Evolutionary conservation across 2,329 filamentous ascomycete genomes (phyloP).

Genomic region (Arachnomyces sp.): DNA sequence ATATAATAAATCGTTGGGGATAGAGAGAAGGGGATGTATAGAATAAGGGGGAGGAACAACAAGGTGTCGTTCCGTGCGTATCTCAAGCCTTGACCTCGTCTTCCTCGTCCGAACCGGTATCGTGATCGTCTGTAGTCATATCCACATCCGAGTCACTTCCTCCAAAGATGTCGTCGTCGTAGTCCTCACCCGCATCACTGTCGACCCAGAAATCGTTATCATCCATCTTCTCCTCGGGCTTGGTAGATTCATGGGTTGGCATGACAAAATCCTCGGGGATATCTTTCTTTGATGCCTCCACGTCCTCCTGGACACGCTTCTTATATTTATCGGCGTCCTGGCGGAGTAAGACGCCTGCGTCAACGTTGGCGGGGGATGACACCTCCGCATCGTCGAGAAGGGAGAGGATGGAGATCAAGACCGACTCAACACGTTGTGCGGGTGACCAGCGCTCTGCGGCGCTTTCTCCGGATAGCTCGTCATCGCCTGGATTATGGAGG

Average conservation of each 20-base stretch:
- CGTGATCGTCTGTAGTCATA: constrained; percentile 36
- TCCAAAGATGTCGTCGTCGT: constrained; percentile 71
- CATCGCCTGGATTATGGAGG: constrained; percentile 83
- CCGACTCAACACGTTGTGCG: constrained; percentile 86
- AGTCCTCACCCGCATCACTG: constrained; percentile 51
- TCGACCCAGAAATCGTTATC: constrained; percentile 73
- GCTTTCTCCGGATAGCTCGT: constrained; percentile 81
- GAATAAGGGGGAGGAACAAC: too few relatives aligned
- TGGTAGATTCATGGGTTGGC: constrained; percentile 64
- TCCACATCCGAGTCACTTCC: constrained; percentile 57
- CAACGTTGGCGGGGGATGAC: constrained; percentile 88
- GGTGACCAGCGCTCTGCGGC: constrained; percentile 93
- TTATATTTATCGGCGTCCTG: constrained; percentile 66
- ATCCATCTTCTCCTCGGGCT: constrained; percentile 50
- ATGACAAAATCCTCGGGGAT: constrained; percentile 74
- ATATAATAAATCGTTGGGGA: too few relatives aligned
- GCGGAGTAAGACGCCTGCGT: constrained; percentile 79
- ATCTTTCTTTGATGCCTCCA: constrained; percentile 66
- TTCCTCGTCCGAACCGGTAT: constrained; percentile 53
- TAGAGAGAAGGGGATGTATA: too few relatives aligned
- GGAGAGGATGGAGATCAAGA: constrained; percentile 84
- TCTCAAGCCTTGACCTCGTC: constrained; percentile 11
- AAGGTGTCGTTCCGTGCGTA: too few relatives aligned
- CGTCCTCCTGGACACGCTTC: constrained; percentile 58
- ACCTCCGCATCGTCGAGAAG: constrained; percentile 92